Evolutionary conservation across 2,329 filamentous ascomycete species (phyloP).

Genomic region (Hypoxylon sp.): DNA sequence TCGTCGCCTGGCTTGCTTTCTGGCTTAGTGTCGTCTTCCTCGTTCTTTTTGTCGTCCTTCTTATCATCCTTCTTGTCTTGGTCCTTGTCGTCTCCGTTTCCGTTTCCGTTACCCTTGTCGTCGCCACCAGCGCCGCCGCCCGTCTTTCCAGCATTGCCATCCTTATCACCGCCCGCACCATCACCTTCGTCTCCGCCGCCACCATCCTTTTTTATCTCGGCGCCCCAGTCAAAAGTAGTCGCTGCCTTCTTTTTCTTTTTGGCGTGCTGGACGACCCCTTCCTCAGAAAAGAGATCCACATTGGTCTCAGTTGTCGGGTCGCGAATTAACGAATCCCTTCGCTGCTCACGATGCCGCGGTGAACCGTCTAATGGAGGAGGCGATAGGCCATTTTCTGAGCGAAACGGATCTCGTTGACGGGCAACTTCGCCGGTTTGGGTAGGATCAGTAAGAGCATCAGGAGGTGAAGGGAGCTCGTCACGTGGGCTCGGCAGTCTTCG

Average conservation of each 20-base stretch:
- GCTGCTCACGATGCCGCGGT: slow-evolving; percentile 47
- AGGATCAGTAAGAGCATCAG: slow-evolving; percentile 39
- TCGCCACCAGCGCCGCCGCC: slow-evolving; percentile 50
- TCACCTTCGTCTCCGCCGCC: slow-evolving; percentile 49
- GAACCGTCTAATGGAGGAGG: slow-evolving; percentile 40
- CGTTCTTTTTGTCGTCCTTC: slow-evolving; percentile 59
- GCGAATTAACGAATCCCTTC: slow-evolving; percentile 52
- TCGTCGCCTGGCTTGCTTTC: slow-evolving; percentile 65
- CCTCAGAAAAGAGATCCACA: slow-evolving; percentile 69
- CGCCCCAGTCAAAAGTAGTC: slow-evolving; percentile 34
- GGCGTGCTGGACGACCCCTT: slow-evolving; percentile 65
- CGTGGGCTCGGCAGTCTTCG: slow-evolving; percentile 39
- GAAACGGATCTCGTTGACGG: slow-evolving; percentile 47
- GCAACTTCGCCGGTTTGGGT: slow-evolving; percentile 41
- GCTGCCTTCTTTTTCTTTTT: slow-evolving; percentile 59
- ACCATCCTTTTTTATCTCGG: slow-evolving; percentile 53
- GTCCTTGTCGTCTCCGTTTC: slow-evolving; percentile 47
- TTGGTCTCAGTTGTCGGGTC: slow-evolving; percentile 60
- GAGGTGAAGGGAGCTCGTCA: slow-evolving; percentile 36
- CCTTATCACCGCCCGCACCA: slow-evolving; percentile 51
- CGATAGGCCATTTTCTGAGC: slow-evolving; percentile 39
- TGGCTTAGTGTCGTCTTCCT: slow-evolving; percentile 54
- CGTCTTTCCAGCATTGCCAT: slow-evolving; percentile 50
- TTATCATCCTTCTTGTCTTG: slow-evolving; percentile 19
- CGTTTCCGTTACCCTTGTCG: slow-evolving; percentile 50